Evolutionary conservation across 306 rosid species (phyloP), one percentile per base, ranked within the genome.

Genomic region (Lathyrus tuberosus): DNA sequence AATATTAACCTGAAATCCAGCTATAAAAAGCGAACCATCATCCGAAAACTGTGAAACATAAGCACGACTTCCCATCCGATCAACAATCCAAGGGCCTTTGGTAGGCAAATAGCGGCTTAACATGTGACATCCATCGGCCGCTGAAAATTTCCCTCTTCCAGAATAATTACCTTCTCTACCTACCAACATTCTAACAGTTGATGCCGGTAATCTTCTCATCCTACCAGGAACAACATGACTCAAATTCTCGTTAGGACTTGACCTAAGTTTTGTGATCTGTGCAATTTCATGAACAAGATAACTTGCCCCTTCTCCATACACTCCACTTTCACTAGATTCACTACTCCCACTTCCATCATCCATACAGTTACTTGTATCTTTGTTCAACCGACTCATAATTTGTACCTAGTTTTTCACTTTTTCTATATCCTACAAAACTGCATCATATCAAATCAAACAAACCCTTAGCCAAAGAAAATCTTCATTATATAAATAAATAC

Each of bases 1-100:
- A 37, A 53, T 10, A 62, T 15, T 65, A 75, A 85, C 89, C 89
- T 85, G 89, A 66, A 73, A 77, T 41, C 83, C 89, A 61, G 86
- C 89, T 70, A 82, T 26, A 30, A 85, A 82, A 56, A 85, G 84
- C 35, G 83, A 82, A 66, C 89, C 89, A 67, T 85, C 89, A 47
- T 77, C 84, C 13, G 89, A 85, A 77, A 85, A 85, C 44, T 85
- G 89, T 0, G 86, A 85, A 70, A 82, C 76, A 76, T 85, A 85
- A 26, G 86, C 89, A 24, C 83, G 83, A 64, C 81, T 85, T 74
- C 41, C 69, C 84, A 73, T 79, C 69, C 42, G 67, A 40, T 82
- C 84, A 6, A 85, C 83, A 48, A 74, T 33, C 74, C 78, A 76
- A 56, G 89, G 86, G 61, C 89, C 89, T 62, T 76, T 82, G 18